phyloP scores from a whole-genome alignment of 2,329 filamentous ascomycete genomes.

The Arthrobotrys conoides region DNA sequence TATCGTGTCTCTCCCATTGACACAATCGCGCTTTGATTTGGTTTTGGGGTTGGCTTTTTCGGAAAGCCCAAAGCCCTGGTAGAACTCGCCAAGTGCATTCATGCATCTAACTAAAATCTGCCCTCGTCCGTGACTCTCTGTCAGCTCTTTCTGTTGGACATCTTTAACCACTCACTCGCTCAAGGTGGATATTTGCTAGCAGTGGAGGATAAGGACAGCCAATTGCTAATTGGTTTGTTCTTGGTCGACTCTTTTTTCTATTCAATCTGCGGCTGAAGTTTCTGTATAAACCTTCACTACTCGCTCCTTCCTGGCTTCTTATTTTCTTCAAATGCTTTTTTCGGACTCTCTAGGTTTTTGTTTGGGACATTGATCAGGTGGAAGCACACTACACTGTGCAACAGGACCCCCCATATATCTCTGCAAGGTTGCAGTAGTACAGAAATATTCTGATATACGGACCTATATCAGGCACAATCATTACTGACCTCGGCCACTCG shows the following conservation, averaged over 20 bases:
- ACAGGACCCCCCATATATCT: conserved; percentile 11
- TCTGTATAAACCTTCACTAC: conserved; percentile 32
- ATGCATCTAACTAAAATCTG: conserved; percentile 14
- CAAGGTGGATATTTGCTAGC: conserved; percentile 37
- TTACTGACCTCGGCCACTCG: conserved; percentile 24
- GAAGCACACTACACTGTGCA: conserved; percentile 8
- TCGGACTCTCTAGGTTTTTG: conserved; percentile 5
- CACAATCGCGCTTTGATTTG: conserved; percentile 22
- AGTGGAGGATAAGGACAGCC: conserved; percentile 1
- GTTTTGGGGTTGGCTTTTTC: conserved; percentile 37
- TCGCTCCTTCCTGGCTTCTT: neutral
- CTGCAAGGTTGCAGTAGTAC: conserved; percentile 12
- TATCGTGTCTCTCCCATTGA: neutral
- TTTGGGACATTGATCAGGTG: conserved; percentile 26
- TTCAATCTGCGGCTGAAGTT: conserved; percentile 8
- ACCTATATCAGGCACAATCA: conserved; percentile 29
- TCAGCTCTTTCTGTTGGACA: conserved; percentile 28
- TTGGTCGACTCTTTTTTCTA: conserved; percentile 3
- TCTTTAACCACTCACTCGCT: conserved; percentile 30
- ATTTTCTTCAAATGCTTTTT: conserved; percentile 13
- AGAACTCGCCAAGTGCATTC: conserved; percentile 11
- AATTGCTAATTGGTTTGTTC: conserved; percentile 27
- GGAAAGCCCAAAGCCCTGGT: conserved; percentile 24
- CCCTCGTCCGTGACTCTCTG: conserved; percentile 29
- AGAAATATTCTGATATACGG: conserved; percentile 21